phyloP scores from a whole-genome alignment of 345 rosid species.

The Bretschneidera sinensis region DNA sequence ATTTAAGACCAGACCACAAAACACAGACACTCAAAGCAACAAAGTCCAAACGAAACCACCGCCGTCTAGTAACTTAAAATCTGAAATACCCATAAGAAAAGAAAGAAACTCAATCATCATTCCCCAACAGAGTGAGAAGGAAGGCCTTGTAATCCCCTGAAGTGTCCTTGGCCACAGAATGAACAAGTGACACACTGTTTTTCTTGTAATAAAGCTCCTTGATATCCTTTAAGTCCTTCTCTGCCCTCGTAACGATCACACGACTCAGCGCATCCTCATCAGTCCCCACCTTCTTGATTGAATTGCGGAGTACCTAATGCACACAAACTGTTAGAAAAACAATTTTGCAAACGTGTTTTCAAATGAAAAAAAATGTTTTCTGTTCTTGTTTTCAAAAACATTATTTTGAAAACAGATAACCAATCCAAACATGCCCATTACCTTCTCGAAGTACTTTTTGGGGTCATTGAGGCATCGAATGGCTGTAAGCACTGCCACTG shows the following conservation, averaged over 20 bases:
- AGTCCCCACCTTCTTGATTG: slow-evolving; percentile 29
- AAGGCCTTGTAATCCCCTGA: slow-evolving; percentile 51
- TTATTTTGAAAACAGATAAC: background rate
- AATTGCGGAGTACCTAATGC: slow-evolving; percentile 37
- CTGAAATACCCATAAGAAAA: background rate
- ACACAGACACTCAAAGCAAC: slow-evolving; percentile 1
- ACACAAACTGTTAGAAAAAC: too few relatives aligned
- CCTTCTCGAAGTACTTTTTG: slow-evolving; percentile 58
- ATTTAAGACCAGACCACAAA: background rate
- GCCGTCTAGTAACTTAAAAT: too few relatives aligned
- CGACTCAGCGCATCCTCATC: slow-evolving; percentile 50
- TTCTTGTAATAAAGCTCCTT: slow-evolving; percentile 52
- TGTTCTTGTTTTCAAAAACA: background rate
- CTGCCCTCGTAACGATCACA: slow-evolving; percentile 50
- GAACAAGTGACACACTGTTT: slow-evolving; percentile 48
- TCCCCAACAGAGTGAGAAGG: slow-evolving; percentile 53
- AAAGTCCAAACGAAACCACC: background rate
- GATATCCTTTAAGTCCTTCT: slow-evolving; percentile 50
- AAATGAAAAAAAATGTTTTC: too few relatives aligned
- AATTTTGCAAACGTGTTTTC: too few relatives aligned
- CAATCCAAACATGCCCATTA: slow-evolving; percentile 1
- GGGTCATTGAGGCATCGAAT: slow-evolving; percentile 43
- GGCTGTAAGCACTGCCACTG: slow-evolving; percentile 25
- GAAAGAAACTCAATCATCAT: slow-evolving; percentile 17
- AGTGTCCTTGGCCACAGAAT: slow-evolving; percentile 52